phyloP scores from a whole-genome alignment of 2,329 filamentous ascomycete species.

The Sphaceloma murrayae region DNA sequence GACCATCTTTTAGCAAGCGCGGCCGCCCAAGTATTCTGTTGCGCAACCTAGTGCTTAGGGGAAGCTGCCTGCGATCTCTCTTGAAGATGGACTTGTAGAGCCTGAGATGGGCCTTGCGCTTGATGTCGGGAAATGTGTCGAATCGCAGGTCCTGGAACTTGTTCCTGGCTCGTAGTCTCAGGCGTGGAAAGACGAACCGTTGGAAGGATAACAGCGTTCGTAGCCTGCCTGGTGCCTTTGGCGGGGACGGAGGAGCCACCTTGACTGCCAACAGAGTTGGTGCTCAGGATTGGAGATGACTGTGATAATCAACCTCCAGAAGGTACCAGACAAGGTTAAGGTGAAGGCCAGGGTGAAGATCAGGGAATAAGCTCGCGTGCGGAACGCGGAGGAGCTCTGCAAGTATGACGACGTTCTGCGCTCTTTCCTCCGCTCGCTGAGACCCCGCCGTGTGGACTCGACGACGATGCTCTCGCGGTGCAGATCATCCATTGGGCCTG shows the following conservation, averaged over 20 bases:
- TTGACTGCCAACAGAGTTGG: background rate
- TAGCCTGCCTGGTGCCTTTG: slow-evolving; percentile 14
- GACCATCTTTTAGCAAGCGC: slow-evolving; percentile 27
- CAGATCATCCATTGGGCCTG: too few species aligned
- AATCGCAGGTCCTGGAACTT: slow-evolving; percentile 61
- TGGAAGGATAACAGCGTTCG: slow-evolving; percentile 36
- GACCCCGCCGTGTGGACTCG: background rate
- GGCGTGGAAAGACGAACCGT: slow-evolving; percentile 53
- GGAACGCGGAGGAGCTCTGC: background rate
- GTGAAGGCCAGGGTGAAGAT: too few species aligned
- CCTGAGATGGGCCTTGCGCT: slow-evolving; percentile 61
- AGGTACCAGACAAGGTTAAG: too few species aligned
- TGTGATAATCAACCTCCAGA: too few species aligned
- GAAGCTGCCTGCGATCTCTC: slow-evolving; percentile 35
- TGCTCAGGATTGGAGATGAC: slow-evolving; percentile 2
- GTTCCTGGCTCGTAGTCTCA: slow-evolving; percentile 54
- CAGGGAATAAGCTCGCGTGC: background rate
- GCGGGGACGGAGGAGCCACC: slow-evolving; percentile 15
- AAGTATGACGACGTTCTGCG: background rate
- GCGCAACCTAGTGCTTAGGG: slow-evolving; percentile 1
- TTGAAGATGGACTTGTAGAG: slow-evolving; percentile 66
- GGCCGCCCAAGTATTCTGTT: slow-evolving; percentile 19
- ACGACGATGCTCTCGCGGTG: too few species aligned
- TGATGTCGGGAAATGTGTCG: slow-evolving; percentile 62
- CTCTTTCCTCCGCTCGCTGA: too few species aligned